Base-by-base conservation (phyloP, 139 green algal genomes). In the Coelastrella sp. region DNA sequence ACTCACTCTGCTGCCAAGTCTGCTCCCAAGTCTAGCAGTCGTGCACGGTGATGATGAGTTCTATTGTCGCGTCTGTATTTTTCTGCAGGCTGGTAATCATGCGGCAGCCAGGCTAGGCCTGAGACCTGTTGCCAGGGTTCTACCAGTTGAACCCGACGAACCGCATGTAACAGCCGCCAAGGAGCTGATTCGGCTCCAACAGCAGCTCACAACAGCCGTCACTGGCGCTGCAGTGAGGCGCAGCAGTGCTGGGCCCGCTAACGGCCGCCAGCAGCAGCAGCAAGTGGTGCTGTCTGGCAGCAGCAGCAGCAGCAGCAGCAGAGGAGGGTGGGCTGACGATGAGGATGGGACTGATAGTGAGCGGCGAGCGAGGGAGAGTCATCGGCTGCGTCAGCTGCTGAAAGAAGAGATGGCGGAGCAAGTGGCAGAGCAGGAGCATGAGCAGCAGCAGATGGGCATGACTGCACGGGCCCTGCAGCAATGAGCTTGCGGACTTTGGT, bases 121-220 rank as follows among this genome's bases (percentile, higher is more conserved):
- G 22, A 27, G 19, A 25, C 87, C 87, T 61, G 56, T 17, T 12
- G 79, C 79, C 6, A 27, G 68, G 15, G 87, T 91, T 4, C 22
- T 91, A 10, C 79, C 88, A 12, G 88, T 83, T 12, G 79, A 91
- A 58, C 68, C 88, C n/a, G 80, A 91, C 24, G 88, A 91, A 75
- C 80, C 79, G 12, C 88, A 91, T 49, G 80, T 91, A 6, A 68
- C 80, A 20, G 79, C 80, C 20, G 88, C 88, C 17, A 91, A 91
- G 66, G 22, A 87, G 56, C 19, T 80, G 35, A 56, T 79, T 7
- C 58, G 57, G 25, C 5, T 79, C 56, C 82, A 84, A 14, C 22
- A 75, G 24, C 59, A 83, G 63, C 24, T 90, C 72, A 57, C 56
- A 59, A 79, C 59, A 75, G 80, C 80, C 58, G n/a, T n/a, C 0